phyloP scores from a whole-genome alignment of 1,139 yeast genomes.

The Saccharomyces hybrid region DNA sequence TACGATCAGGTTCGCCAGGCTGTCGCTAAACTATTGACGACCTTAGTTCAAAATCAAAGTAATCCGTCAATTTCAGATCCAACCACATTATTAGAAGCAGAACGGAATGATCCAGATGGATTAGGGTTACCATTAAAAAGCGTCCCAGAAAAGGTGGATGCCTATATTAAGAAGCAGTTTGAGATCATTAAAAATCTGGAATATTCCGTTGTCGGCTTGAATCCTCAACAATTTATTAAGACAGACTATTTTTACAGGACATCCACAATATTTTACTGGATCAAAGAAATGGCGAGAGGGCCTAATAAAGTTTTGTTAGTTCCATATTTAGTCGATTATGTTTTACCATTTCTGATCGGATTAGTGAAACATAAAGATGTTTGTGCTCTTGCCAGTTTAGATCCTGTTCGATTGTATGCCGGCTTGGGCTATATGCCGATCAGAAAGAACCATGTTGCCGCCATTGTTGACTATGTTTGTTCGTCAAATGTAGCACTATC shows the following conservation, averaged over 20 bases:
- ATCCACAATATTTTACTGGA: constrained; percentile 31
- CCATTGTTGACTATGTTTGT: constrained; percentile 46
- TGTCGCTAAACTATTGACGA: constrained; percentile 57
- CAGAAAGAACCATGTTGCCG: constrained; percentile 37
- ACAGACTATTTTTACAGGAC: constrained; percentile 34
- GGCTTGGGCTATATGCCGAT: constrained; percentile 54
- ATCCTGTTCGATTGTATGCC: constrained; percentile 47
- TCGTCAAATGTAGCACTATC: constrained; percentile 32
- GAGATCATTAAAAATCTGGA: constrained; percentile 26
- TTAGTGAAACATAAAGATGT: constrained; percentile 72
- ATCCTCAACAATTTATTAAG: constrained; percentile 32
- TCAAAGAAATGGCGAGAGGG: constrained; percentile 24
- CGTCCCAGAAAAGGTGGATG: constrained; percentile 25
- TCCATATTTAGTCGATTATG: constrained; percentile 36
- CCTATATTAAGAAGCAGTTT: constrained; percentile 36
- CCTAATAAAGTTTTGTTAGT: constrained; percentile 33
- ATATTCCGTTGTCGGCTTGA: background rate
- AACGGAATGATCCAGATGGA: constrained; percentile 33
- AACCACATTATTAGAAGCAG: constrained; percentile 35
- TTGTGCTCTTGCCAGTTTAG: constrained; percentile 61
- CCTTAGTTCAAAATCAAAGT: constrained; percentile 46
- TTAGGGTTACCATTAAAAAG: constrained; percentile 32
- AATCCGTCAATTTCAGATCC: constrained; percentile 43
- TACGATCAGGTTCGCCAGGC: constrained; percentile 73
- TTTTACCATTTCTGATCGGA: constrained; percentile 65